Evolutionary conservation across 1,284 basidiomycete genomes (phyloP).

Genomic region (Ganoderma boninense): DNA sequence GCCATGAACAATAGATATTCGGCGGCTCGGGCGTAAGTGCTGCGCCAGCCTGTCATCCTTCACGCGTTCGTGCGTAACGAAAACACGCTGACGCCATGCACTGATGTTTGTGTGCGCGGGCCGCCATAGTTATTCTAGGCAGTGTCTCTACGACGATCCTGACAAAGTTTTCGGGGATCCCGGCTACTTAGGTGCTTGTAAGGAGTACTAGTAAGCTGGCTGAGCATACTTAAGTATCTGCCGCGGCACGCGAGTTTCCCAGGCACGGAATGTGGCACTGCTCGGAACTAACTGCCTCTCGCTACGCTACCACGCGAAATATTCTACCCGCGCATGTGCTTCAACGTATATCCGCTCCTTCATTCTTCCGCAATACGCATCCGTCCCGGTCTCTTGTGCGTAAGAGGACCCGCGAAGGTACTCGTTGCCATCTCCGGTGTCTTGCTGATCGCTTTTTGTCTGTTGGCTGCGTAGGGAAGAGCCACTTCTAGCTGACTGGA

Average conservation of each 20-base stretch:
- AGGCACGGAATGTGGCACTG: conserved; percentile 1
- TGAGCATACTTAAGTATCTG: neutral
- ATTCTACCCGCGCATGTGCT: neutral
- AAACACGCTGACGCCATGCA: neutral
- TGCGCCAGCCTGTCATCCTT: neutral
- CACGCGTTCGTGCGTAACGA: neutral
- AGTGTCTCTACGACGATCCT: neutral
- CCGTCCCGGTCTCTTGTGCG: neutral
- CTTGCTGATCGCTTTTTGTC: neutral
- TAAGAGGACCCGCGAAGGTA: neutral
- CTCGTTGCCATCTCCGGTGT: neutral
- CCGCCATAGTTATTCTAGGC: neutral
- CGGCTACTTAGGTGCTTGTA: conserved; percentile 1
- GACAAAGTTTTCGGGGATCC: conserved; percentile 13
- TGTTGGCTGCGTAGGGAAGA: neutral
- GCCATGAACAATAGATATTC: too few species aligned
- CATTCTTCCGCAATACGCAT: neutral
- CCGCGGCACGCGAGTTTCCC: neutral
- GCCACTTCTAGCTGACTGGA: conserved; percentile 31
- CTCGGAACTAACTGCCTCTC: neutral
- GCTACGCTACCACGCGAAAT: neutral
- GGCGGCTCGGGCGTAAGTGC: neutral
- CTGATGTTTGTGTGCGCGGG: neutral
- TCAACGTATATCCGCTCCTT: neutral
- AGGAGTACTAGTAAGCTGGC: neutral